Percentiles rank a stretch among this genome's conserved stretches.
phyloP scores from a whole-genome alignment of 1,139 yeast species.

The Sugiyamaella paludigena region DNA sequence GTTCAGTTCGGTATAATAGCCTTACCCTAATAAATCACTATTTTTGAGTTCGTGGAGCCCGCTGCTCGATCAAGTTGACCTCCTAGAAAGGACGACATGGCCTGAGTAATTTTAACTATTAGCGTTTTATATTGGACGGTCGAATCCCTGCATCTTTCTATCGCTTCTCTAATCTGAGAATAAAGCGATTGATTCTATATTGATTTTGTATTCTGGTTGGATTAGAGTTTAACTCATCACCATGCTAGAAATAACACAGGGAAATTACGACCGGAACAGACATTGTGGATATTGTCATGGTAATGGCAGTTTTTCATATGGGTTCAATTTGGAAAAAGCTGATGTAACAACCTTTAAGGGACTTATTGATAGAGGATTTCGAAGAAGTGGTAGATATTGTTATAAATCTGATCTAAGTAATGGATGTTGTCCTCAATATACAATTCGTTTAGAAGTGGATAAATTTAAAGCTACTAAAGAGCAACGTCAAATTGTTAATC shows the following conservation, averaged over 20 bases:
- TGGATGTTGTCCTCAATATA: slow-evolving; percentile 79
- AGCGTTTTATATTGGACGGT: too few relatives aligned
- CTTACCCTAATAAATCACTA: too few relatives aligned
- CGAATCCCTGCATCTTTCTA: too few relatives aligned
- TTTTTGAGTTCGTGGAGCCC: too few relatives aligned
- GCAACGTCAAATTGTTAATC: slow-evolving; percentile 61
- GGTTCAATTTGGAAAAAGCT: slow-evolving; percentile 45
- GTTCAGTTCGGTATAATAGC: too few relatives aligned
- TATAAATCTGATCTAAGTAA: slow-evolving; percentile 72
- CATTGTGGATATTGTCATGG: slow-evolving; percentile 55
- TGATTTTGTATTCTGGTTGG: too few relatives aligned
- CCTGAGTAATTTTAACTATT: too few relatives aligned
- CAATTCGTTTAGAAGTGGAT: slow-evolving; percentile 61
- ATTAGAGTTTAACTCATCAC: too few relatives aligned
- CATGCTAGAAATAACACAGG: slow-evolving; percentile 17
- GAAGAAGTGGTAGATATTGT: slow-evolving; percentile 72
- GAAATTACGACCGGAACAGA: slow-evolving; percentile 29
- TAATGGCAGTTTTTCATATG: slow-evolving; percentile 42
- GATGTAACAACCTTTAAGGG: slow-evolving; percentile 56
- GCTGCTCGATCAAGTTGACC: too few relatives aligned
- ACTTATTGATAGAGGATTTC: slow-evolving; percentile 67
- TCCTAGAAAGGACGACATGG: too few relatives aligned
- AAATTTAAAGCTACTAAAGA: slow-evolving; percentile 57
- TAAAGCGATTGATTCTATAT: too few relatives aligned
- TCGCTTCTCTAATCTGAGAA: too few relatives aligned